Evolutionary conservation across 371 early-diverging fungal species (phyloP).

Genomic region (Mucor saturninus): DNA sequence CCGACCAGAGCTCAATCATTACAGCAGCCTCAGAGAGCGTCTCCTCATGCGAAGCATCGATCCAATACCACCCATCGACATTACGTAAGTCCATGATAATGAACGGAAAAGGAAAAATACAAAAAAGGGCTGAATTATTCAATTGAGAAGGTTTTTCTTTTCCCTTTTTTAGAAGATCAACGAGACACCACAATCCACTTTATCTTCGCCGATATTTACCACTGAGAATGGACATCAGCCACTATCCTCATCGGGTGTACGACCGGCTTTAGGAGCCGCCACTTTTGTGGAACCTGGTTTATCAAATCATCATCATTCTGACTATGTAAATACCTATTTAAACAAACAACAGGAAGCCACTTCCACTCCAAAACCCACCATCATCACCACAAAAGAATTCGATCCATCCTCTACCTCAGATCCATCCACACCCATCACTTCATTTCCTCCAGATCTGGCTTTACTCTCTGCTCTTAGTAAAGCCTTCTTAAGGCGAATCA

Average conservation of each 20-base stretch:
- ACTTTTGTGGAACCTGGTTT: constrained; percentile 18
- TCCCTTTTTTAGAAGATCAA: background rate
- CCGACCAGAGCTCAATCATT: constrained; percentile 15
- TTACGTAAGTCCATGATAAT: background rate
- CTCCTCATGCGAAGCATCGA: constrained; percentile 1
- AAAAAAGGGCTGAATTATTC: too few relatives aligned
- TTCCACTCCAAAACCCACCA: background rate
- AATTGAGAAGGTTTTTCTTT: too few relatives aligned
- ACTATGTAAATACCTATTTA: too few relatives aligned
- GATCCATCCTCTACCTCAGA: background rate
- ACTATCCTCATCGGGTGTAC: background rate
- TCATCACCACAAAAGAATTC: background rate
- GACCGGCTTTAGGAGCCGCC: background rate
- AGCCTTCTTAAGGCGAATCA: constrained; percentile 24
- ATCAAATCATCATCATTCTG: background rate
- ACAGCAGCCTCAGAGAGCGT: constrained; percentile 10
- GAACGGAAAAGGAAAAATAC: too few relatives aligned
- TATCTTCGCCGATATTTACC: background rate
- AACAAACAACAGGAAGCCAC: background rate
- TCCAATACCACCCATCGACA: constrained; percentile 13
- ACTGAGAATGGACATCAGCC: constrained; percentile 1
- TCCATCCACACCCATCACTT: background rate
- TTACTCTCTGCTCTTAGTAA: constrained; percentile 27
- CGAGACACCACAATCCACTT: background rate
- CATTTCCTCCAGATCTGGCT: constrained; percentile 17